Conservation (phyloP, 805 yeast species). For the Cyberlindnera mycetangii region DNA sequence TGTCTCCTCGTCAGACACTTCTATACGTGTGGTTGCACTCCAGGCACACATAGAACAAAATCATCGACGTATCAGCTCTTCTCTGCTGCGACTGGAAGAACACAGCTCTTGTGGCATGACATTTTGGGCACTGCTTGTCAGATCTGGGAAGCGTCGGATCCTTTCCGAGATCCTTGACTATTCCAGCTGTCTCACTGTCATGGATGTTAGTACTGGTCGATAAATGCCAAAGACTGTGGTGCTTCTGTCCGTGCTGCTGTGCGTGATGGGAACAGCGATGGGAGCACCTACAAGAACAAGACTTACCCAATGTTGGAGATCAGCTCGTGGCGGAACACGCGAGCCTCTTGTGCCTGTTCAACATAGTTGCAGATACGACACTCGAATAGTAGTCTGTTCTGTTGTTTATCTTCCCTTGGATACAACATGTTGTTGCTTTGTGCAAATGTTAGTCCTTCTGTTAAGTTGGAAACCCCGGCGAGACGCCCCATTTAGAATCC, state of each 20-base stretch:
- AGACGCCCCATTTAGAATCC: no score
- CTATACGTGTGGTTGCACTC: slow-evolving; percentile 72
- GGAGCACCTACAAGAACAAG: background rate
- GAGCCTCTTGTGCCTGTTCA: slow-evolving; percentile 83
- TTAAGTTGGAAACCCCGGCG: background rate
- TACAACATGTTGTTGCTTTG: slow-evolving; percentile 91
- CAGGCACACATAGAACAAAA: slow-evolving; percentile 86
- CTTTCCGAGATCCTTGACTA: slow-evolving; percentile 88
- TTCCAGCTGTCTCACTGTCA: slow-evolving; percentile 82
- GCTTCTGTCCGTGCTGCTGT: no score
- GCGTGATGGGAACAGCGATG: no score
- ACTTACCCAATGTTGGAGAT: slow-evolving; percentile 72
- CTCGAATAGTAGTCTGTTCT: slow-evolving; percentile 68
- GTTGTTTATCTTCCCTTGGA: slow-evolving; percentile 90
- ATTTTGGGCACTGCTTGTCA: slow-evolving; percentile 88
- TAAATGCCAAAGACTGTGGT: no score
- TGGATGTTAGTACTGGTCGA: background rate
- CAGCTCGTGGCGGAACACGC: slow-evolving; percentile 89
- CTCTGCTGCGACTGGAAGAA: slow-evolving; percentile 96
- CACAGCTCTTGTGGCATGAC: slow-evolving; percentile 86
- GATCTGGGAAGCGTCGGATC: slow-evolving; percentile 98
- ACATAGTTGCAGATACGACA: slow-evolving; percentile 95
- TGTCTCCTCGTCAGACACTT: slow-evolving; percentile 19
- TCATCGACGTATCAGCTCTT: slow-evolving; percentile 94
- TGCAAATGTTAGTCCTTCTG: background rate